phyloP scores from a whole-genome alignment of 768 basidiomycete species.

The Mycena indigotica region DNA sequence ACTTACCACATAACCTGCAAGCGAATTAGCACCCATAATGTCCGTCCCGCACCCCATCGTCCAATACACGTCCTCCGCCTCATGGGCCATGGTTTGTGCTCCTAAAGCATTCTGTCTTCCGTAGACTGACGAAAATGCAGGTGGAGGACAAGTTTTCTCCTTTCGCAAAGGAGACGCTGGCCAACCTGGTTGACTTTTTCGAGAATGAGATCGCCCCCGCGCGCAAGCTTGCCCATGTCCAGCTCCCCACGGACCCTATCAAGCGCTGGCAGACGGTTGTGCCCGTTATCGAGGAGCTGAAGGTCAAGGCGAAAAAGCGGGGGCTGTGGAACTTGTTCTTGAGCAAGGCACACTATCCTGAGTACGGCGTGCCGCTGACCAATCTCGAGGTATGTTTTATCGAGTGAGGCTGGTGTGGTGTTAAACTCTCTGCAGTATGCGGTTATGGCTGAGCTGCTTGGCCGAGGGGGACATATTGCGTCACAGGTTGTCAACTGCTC shows the following conservation, averaged over 20 bases:
- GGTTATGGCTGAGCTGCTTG: conserved; percentile 95
- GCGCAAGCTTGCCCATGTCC: conserved; percentile 72
- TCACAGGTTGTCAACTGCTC: conserved; percentile 92
- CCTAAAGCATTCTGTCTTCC: not conserved
- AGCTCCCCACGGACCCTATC: conserved; percentile 74
- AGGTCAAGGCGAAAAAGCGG: conserved; percentile 80
- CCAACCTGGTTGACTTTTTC: conserved; percentile 82
- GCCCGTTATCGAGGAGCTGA: conserved; percentile 80
- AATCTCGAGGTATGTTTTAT: conserved; percentile 78
- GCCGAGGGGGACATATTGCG: conserved; percentile 78
- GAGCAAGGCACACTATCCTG: conserved; percentile 90
- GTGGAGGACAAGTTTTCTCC: conserved; percentile 92
- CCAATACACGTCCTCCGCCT: conserved; percentile 78
- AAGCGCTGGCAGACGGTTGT: conserved; percentile 85
- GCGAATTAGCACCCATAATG: conserved; percentile 44
- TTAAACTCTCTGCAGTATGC: conserved; percentile 65
- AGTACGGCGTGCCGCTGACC: conserved; percentile 84
- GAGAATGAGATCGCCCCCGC: conserved; percentile 92
- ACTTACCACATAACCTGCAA: conserved; percentile 12
- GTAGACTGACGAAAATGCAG: conserved; percentile 36
- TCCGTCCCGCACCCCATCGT: conserved; percentile 65
- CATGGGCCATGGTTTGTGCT: conserved; percentile 83
- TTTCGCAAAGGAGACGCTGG: conserved; percentile 83
- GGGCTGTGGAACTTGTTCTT: conserved; percentile 98
- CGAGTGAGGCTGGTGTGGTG: not conserved